Evolutionary conservation across 2,329 filamentous ascomycete species (phyloP).

Genomic region (Bertia moriformis): DNA sequence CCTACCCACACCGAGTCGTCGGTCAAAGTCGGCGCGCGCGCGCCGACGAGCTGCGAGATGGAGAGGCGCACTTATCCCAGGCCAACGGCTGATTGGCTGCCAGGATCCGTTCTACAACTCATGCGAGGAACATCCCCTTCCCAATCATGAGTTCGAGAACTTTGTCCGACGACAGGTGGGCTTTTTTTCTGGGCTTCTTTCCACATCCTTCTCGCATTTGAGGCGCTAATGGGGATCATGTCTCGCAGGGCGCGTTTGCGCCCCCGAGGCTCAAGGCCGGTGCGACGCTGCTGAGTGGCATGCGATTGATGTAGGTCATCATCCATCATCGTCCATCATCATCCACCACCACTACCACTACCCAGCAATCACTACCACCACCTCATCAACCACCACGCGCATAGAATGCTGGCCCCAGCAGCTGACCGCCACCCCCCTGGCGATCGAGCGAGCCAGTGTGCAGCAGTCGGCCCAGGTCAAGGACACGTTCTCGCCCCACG

Average conservation of each 20-base stretch:
- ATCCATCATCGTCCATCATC: slow-evolving; percentile 1
- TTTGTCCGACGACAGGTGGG: slow-evolving; percentile 34
- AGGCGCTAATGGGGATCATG: no score
- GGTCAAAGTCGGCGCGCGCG: no score
- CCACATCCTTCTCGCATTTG: no score
- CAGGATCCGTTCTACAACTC: slow-evolving; percentile 34
- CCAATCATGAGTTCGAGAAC: slow-evolving; percentile 40
- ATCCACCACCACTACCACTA: slow-evolving; percentile 1
- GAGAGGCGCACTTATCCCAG: no score
- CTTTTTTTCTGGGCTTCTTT: no score
- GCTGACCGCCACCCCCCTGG: slow-evolving; percentile 1
- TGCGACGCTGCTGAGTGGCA: slow-evolving; percentile 29
- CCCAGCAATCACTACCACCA: not conserved
- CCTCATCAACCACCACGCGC: not conserved
- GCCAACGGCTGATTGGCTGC: no score
- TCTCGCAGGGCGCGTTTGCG: slow-evolving; percentile 39
- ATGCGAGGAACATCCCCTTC: slow-evolving; percentile 33
- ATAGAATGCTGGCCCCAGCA: not conserved
- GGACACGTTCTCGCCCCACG: slow-evolving; percentile 40
- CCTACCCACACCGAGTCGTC: no score
- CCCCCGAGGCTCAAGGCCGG: slow-evolving; percentile 26
- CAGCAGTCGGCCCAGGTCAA: slow-evolving; percentile 38
- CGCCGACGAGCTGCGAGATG: no score
- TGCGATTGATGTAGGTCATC: slow-evolving; percentile 36
- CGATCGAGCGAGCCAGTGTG: slow-evolving; percentile 21